Evolutionary conservation across 2,329 filamentous ascomycete species (phyloP).

Genomic region (Claviceps pusilla): DNA sequence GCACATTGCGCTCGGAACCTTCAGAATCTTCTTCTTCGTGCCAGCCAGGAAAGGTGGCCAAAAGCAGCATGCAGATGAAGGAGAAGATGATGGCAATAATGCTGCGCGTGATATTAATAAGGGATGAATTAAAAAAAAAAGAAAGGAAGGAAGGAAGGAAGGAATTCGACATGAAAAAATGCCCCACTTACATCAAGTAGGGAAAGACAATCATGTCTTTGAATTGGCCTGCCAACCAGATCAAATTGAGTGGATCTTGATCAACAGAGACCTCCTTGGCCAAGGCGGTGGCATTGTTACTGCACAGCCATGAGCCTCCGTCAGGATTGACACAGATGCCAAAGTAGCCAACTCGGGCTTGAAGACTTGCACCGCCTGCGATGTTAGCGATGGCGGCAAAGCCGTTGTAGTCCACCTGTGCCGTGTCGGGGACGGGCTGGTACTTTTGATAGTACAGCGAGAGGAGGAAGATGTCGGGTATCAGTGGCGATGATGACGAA

Average conservation of each 20-base stretch:
- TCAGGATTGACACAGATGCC: constrained; percentile 92
- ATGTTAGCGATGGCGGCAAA: constrained; percentile 79
- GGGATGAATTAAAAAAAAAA: no score
- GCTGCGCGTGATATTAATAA: constrained; percentile 25
- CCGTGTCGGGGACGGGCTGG: constrained; percentile 62
- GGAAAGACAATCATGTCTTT: constrained; percentile 98
- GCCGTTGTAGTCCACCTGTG: constrained; percentile 83
- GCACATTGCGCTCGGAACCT: constrained; percentile 78
- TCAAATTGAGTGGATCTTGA: constrained; percentile 89
- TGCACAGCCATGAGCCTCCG: constrained; percentile 83
- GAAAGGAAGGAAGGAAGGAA: no score
- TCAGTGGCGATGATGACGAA: constrained; percentile 87
- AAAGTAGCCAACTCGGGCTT: constrained; percentile 92
- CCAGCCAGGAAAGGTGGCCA: constrained; percentile 95
- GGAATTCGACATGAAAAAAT: no score
- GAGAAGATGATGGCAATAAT: constrained; percentile 97
- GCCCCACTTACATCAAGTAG: constrained; percentile 62
- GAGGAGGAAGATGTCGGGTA: constrained; percentile 91
- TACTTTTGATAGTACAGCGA: constrained; percentile 94
- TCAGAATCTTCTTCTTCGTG: constrained; percentile 74
- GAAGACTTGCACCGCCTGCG: constrained; percentile 66
- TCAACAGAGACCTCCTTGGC: constrained; percentile 80
- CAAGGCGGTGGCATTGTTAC: constrained; percentile 87
- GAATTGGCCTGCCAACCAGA: constrained; percentile 94
- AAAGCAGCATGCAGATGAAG: constrained; percentile 85